Conservation (phyloP, 1,284 basidiomycete species). For the Cutaneotrichosporon cavernicola region DNA sequence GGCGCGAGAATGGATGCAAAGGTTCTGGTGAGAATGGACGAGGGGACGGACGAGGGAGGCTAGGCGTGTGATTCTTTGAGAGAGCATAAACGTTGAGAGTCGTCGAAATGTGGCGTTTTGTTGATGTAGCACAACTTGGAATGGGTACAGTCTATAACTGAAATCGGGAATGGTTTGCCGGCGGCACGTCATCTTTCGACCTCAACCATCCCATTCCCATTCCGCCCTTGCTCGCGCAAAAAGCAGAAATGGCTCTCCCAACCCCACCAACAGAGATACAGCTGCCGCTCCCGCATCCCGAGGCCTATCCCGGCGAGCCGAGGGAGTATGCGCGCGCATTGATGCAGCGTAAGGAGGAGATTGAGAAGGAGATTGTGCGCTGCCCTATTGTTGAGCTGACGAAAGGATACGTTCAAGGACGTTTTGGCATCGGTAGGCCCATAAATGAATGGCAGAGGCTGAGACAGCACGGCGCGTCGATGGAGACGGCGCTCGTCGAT, state of each 20-base stretch:
- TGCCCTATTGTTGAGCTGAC: constrained; percentile 7
- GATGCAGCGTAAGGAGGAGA: constrained; percentile 50
- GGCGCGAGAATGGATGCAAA: background rate
- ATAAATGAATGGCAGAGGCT: background rate
- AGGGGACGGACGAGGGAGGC: background rate
- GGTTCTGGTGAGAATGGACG: background rate
- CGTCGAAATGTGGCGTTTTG: background rate
- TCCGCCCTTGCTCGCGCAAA: background rate
- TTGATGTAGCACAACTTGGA: background rate
- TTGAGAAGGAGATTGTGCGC: constrained; percentile 49
- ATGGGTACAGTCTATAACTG: background rate
- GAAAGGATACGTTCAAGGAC: constrained; percentile 39
- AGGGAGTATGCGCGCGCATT: constrained; percentile 48
- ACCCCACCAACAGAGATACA: constrained; percentile 23
- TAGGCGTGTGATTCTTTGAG: background rate
- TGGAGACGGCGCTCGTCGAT: constrained; percentile 69
- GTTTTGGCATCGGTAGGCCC: constrained; percentile 36
- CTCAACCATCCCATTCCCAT: constrained; percentile 4
- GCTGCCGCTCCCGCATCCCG: constrained; percentile 45
- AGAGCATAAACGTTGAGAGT: background rate
- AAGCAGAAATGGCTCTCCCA: constrained; percentile 30
- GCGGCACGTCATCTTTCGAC: constrained; percentile 15
- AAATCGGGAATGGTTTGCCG: constrained; percentile 19
- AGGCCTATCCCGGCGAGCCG: constrained; percentile 46
- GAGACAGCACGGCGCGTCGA: constrained; percentile 41